Evolutionary conservation across 2,329 filamentous ascomycete species (phyloP).

Genomic region (Calonectria ilicicola): DNA sequence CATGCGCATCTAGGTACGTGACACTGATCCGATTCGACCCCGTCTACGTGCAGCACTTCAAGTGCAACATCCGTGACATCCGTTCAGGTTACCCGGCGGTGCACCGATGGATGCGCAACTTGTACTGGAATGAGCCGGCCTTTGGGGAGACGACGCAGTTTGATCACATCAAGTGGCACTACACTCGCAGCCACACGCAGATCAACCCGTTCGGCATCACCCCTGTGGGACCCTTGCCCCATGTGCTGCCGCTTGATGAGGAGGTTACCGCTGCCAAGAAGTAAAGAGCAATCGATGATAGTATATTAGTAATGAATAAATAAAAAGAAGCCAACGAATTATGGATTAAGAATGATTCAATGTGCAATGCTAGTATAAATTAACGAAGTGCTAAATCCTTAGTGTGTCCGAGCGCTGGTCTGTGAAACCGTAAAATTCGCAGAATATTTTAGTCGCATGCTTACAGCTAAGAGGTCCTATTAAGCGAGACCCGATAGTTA

Average conservation of each 20-base stretch:
- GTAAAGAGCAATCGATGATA: neutral
- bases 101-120: constrained; percentile 82
- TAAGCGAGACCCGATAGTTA: neutral
- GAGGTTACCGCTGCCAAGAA: constrained; percentile 73
- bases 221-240: constrained; percentile 84
- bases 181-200: constrained; percentile 71
- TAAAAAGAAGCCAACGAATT: neutral
- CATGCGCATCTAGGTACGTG: constrained; percentile 61
- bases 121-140: constrained; percentile 86
- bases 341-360: neutral
- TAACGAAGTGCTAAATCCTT: neutral
- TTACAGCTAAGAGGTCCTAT: neutral
- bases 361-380: neutral
- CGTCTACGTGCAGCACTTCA: constrained; percentile 90
- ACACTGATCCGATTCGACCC: constrained; percentile 81
- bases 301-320: neutral
- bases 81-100: constrained; percentile 84
- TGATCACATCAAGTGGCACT: constrained; percentile 91
- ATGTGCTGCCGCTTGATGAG: constrained; percentile 82
- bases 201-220: constrained; percentile 81
- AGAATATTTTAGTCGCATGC: neutral
- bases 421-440: neutral
- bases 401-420: neutral
- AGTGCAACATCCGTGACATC: constrained; percentile 88
- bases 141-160: constrained; percentile 90